A percentile compares a stretch with the other conserved stretches of the same genome.
phyloP scores from a whole-genome alignment of 2,329 filamentous ascomycete species.

The Xylariaceae sp. region DNA sequence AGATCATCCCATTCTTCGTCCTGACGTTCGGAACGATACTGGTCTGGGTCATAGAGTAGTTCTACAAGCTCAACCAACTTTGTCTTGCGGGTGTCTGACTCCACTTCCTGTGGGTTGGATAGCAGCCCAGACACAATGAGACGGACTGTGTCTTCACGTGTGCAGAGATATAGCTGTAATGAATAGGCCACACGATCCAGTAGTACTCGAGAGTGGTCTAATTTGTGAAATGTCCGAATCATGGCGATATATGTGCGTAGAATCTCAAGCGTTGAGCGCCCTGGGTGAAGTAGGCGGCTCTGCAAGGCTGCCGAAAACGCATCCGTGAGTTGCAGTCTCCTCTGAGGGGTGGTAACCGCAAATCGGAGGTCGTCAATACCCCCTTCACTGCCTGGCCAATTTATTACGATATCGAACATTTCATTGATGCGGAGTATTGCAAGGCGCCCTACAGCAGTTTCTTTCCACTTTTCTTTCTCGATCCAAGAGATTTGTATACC shows the following conservation, averaged over 20 bases:
- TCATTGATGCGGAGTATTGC: conserved; percentile 66
- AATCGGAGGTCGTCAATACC: conserved; percentile 72
- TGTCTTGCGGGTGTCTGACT: conserved; percentile 36
- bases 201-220: conserved; percentile 74
- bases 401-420: conserved; percentile 73
- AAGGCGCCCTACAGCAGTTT: conserved; percentile 64
- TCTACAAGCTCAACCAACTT: conserved; percentile 64
- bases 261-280: conserved; percentile 71
- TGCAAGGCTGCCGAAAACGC: conserved; percentile 64
- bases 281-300: conserved; percentile 67
- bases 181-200: conserved; percentile 70
- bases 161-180: conserved; percentile 71
- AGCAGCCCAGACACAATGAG: conserved; percentile 73
- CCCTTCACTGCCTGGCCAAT: conserved; percentile 68
- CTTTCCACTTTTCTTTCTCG: conserved; percentile 66
- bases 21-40: conserved; percentile 47
- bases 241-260: conserved; percentile 74
- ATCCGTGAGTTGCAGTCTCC: conserved; percentile 66
- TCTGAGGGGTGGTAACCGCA: conserved; percentile 63
- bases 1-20: conserved; percentile 82
- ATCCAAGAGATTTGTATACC: conserved; percentile 43
- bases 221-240: conserved; percentile 70
- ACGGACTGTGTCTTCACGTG: conserved; percentile 71
- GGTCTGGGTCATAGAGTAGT: conserved; percentile 59
- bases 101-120: conserved; percentile 52